Percentiles rank a stretch among this genome's conserved stretches.
Evolutionary conservation across 2,329 filamentous ascomycete species (phyloP).

Genomic region (Penicillium verrucosum): DNA sequence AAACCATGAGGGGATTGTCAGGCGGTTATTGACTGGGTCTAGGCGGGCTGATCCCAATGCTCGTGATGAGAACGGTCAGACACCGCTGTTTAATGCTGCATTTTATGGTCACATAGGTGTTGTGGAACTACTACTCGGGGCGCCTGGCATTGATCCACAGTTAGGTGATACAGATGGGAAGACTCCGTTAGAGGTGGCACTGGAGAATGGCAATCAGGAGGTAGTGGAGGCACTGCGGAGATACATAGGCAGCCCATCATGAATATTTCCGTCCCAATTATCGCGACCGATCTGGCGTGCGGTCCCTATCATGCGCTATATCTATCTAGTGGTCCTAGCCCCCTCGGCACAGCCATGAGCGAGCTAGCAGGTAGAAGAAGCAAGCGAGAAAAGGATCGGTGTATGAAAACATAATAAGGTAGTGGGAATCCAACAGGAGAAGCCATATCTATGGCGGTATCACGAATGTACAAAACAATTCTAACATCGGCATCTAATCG

Average conservation of each 20-base stretch:
- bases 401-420: background rate
- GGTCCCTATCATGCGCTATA: background rate
- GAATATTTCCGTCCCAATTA: background rate
- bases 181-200: constrained; percentile 1
- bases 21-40: constrained; percentile 7
- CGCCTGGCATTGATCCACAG: constrained; percentile 12
- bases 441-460: constrained; percentile 6
- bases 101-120: constrained; percentile 14
- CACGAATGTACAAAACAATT: background rate
- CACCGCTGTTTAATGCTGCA: constrained; percentile 18
- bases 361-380: background rate
- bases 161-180: background rate
- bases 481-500: constrained; percentile 48
- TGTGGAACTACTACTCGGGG: constrained; percentile 12
- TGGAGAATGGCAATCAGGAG: background rate
- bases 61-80: constrained; percentile 15
- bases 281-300: background rate
- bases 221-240: background rate
- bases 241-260: background rate
- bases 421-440: background rate
- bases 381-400: background rate
- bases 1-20: constrained; percentile 8
- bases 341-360: background rate
- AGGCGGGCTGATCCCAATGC: constrained; percentile 18
- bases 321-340: background rate